Evolutionary conservation across 2,329 filamentous ascomycete species (phyloP).

Genomic region (Alternaria arborescens): DNA sequence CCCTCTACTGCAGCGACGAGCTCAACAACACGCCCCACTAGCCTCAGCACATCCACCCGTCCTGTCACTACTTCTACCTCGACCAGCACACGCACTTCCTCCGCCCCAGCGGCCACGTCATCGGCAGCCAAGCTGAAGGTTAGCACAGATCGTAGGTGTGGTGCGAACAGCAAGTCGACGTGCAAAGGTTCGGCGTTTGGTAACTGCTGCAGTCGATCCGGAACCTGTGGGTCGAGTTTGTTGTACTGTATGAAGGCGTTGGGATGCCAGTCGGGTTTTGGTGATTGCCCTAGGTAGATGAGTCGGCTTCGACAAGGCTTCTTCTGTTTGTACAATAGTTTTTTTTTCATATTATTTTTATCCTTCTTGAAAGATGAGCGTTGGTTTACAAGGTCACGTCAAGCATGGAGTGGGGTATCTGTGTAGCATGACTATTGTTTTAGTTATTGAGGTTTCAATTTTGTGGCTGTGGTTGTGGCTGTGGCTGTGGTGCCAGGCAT

Average conservation of each 20-base stretch:
- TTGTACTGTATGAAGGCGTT: constrained; percentile 4
- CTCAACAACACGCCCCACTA: not conserved
- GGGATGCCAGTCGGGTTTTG: constrained; percentile 11
- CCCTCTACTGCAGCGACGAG: not conserved
- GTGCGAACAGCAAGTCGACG: constrained; percentile 5
- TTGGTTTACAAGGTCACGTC: not conserved
- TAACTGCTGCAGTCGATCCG: constrained; percentile 3
- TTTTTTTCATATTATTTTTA: too few species aligned
- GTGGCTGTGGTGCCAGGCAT: too few species aligned
- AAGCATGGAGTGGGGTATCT: too few species aligned
- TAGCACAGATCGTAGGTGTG: constrained; percentile 4
- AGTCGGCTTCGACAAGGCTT: not conserved
- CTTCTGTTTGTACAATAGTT: not conserved
- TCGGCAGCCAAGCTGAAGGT: not conserved
- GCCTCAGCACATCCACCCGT: constrained; percentile 6
- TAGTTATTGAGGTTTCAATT: too few species aligned
- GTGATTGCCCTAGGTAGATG: not conserved
- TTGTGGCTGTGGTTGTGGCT: too few species aligned
- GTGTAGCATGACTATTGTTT: too few species aligned
- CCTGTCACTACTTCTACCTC: not conserved
- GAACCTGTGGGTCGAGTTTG: not conserved
- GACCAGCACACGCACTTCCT: constrained; percentile 1
- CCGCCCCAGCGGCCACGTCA: constrained; percentile 3
- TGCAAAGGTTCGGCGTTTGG: constrained; percentile 8
- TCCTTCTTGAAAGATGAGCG: not conserved